Evolutionary conservation across 495 filamentous ascomycete genomes (phyloP).

Genomic region (Rusavskia elegans): DNA sequence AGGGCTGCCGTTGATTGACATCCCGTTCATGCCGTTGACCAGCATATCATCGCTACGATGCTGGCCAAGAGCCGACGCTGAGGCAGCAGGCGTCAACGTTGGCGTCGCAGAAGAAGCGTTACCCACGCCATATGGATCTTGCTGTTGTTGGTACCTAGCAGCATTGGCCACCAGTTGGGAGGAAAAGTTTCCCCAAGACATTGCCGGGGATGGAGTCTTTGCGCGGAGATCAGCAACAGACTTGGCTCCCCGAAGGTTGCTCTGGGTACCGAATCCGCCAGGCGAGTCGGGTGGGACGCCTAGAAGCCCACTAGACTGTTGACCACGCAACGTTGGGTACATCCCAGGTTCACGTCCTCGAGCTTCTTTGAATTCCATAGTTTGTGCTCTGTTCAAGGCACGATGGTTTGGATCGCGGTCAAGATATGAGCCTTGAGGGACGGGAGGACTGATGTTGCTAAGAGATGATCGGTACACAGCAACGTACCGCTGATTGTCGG

Average conservation of each 20-base stretch:
- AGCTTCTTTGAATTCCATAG: slow-evolving; percentile 93
- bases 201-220: slow-evolving; percentile 84
- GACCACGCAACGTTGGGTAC: slow-evolving; percentile 60
- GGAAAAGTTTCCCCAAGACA: slow-evolving; percentile 80
- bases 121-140: slow-evolving; percentile 27
- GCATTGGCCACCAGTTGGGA: slow-evolving; percentile 48
- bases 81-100: slow-evolving; percentile 60
- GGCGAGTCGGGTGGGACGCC: slow-evolving; percentile 68
- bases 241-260: slow-evolving; percentile 86
- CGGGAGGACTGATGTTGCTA: slow-evolving; percentile 46
- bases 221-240: slow-evolving; percentile 92
- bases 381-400: slow-evolving; percentile 79
- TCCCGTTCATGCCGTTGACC: slow-evolving; percentile 48
- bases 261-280: slow-evolving; percentile 43
- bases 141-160: slow-evolving; percentile 39
- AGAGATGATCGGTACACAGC: slow-evolving; percentile 56
- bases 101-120: slow-evolving; percentile 54
- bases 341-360: slow-evolving; percentile 51
- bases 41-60: slow-evolving; percentile 50
- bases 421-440: slow-evolving; percentile 39
- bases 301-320: slow-evolving; percentile 54
- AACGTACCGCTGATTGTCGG: slow-evolving; percentile 73
- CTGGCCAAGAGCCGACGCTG: slow-evolving; percentile 39
- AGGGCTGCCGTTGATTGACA: slow-evolving; percentile 44
- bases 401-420: slow-evolving; percentile 64